Evolutionary conservation across 768 basidiomycete genomes (phyloP), one percentile per base, ranked within the genome.

Genomic region (Mycena sanguinolenta): DNA sequence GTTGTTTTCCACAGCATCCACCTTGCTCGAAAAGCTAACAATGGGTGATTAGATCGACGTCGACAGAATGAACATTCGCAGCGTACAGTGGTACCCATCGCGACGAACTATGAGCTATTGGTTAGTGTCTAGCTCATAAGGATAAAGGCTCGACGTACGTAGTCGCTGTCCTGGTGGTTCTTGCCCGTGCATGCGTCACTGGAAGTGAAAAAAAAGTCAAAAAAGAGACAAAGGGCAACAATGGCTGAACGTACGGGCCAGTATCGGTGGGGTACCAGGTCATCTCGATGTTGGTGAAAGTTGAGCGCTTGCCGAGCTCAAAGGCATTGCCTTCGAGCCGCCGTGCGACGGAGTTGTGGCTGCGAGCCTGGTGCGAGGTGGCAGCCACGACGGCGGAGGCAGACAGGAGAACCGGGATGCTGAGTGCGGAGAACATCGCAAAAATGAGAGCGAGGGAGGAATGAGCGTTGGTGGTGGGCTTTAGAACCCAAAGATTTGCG

Each of bases 11-110:
- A 34, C 71, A 73, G 67, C 67, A 69, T 21, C 58, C 67, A 7
- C 67, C 71, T n/a, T 54, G 54, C 16, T 34, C 70, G 39, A 53
- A 72, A 59, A 59, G 70, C 70, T 71, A 39, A 30, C 27, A 32
- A 36, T 1, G 8, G 10, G 32, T n/a, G 13, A 28, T 62, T 16
- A 53, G 30, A n/a, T 19, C 49, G 4, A 21, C 7, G 6, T 2
- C 14, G 13, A 32, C 13, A 3, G 8, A 13, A 12, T 14, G n/a
- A 21, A 32, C 13, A 30, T 16, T 5, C 1, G 28, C 12, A 58
- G 32, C 36, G 16, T 63, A 67, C 70, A 21, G 67, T 44, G 50
- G 53, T 54, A 50, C 65, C 62, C 70, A 72, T 72, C 39, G 70
- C 70, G 55, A 72, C 66, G 59, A 53, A 67, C 70, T 67, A 52